Percentiles rank a stretch among this genome's conserved stretches.
These are phyloP conservation scores for Aspergillus haitiensis DNA, from an alignment of 495 filamentous ascomycete species.

Conservation along the genomic window DNA sequence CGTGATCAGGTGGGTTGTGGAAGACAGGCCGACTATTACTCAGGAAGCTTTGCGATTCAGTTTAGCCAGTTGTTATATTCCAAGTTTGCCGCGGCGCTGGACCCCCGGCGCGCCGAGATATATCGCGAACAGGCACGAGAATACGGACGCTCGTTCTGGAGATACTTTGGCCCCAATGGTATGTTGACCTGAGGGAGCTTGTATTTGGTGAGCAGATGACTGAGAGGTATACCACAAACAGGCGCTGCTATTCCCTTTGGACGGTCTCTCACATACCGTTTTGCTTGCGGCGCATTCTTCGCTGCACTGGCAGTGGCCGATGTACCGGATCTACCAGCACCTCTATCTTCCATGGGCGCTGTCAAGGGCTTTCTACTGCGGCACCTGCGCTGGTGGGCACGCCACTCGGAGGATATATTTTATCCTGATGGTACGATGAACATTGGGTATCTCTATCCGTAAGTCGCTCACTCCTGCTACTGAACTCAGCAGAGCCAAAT, in stretches of 20 bases:
- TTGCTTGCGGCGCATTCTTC: constrained; percentile 10
- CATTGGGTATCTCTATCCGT: constrained; percentile 15
- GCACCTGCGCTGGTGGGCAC: constrained; percentile 11
- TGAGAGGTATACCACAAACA: background rate
- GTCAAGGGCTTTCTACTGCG: constrained; percentile 14
- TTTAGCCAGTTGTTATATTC: constrained; percentile 16
- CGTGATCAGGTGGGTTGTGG: constrained; percentile 5
- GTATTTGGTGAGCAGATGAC: background rate
- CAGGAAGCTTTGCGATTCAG: constrained; percentile 15
- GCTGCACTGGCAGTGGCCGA: constrained; percentile 7
- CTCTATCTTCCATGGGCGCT: constrained; percentile 2
- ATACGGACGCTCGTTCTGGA: constrained; percentile 10
- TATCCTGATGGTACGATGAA: constrained; percentile 11
- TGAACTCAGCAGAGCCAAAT: background rate
- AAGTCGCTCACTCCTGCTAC: background rate
- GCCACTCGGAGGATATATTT: constrained; percentile 9
- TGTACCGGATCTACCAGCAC: background rate
- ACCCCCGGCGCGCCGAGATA: background rate
- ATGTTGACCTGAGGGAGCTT: background rate
- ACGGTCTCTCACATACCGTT: constrained; percentile 14
- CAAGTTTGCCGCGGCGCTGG: constrained; percentile 9
- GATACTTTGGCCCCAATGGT: constrained; percentile 12
- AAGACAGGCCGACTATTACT: constrained; percentile 14
- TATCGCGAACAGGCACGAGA: constrained; percentile 5
- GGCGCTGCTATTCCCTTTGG: constrained; percentile 13